Percentiles rank a stretch among this genome's conserved stretches.
Conservation (phyloP, 2,329 filamentous ascomycete genomes). For the Sporothrix brunneoviolacea region DNA sequence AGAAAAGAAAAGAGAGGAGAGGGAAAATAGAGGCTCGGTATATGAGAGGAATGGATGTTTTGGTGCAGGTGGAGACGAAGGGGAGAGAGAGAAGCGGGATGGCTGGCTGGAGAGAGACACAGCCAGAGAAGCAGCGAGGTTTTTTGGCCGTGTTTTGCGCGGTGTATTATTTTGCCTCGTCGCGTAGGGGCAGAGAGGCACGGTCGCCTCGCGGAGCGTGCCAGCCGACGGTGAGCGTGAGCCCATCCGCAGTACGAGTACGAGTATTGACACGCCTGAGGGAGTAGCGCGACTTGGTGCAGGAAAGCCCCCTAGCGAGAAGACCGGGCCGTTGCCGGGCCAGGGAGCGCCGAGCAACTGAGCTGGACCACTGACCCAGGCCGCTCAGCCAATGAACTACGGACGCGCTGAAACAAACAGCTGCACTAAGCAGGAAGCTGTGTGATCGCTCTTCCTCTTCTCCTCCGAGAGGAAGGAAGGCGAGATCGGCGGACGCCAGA, state of each 20-base stretch:
- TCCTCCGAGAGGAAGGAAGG: too few species aligned
- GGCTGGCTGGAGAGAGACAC: not conserved
- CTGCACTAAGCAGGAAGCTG: too few species aligned
- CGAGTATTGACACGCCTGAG: not conserved
- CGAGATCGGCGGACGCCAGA: too few species aligned
- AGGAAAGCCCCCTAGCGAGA: not conserved
- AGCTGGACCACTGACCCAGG: not conserved
- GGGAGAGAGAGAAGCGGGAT: not conserved
- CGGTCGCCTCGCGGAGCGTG: constrained; percentile 5
- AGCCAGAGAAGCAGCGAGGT: not conserved
- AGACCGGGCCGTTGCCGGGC: constrained; percentile 1
- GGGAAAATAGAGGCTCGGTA: constrained; percentile 11
- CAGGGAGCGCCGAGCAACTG: not conserved
- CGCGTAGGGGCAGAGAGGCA: constrained; percentile 4
- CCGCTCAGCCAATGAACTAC: not conserved
- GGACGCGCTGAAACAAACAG: not conserved
- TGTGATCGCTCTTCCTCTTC: too few species aligned
- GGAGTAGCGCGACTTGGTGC: constrained; percentile 5
- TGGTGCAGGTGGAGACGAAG: constrained; percentile 21
- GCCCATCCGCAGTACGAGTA: not conserved
- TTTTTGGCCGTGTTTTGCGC: not conserved
- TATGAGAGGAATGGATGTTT: constrained; percentile 22
- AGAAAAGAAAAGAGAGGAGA: constrained; percentile 9
- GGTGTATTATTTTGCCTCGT: not conserved
- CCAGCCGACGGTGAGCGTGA: not conserved